Conservation (phyloP, 768 basidiomycete genomes). For the Cystofilobasidium ferigula region DNA sequence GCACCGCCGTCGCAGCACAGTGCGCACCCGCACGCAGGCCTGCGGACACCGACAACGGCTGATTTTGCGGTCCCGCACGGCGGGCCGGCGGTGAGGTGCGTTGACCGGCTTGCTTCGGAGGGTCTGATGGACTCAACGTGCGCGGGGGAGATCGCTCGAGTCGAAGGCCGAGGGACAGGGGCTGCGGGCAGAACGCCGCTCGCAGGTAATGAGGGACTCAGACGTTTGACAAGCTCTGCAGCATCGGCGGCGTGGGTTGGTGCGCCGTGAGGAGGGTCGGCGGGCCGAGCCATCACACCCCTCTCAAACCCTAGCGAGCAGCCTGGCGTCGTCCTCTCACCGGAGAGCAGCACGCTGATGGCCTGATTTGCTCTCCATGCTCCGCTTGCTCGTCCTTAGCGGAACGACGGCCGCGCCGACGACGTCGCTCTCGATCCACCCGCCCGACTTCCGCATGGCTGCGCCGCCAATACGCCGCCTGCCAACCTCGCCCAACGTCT, state of each 20-base stretch:
- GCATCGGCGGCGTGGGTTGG: too few species aligned
- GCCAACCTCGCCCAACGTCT: slow-evolving; percentile 13
- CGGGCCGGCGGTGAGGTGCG: slow-evolving; percentile 17
- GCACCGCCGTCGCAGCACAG: background rate
- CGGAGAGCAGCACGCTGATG: background rate
- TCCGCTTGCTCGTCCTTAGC: background rate
- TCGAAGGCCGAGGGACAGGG: too few species aligned
- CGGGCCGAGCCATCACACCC: too few species aligned
- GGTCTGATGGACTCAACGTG: too few species aligned
- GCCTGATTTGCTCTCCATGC: too few species aligned
- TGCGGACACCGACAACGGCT: slow-evolving; percentile 15
- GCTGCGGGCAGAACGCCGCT: too few species aligned
- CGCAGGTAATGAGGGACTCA: too few species aligned
- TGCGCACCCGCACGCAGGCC: background rate
- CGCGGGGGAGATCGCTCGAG: too few species aligned
- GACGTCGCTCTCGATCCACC: slow-evolving; percentile 64
- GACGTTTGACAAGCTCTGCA: too few species aligned
- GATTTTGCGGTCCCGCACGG: slow-evolving; percentile 19
- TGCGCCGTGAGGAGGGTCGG: too few species aligned
- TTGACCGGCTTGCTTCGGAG: background rate
- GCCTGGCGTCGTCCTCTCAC: too few species aligned
- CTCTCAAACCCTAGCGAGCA: too few species aligned
- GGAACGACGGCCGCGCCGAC: slow-evolving; percentile 43
- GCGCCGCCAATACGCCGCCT: slow-evolving; percentile 21
- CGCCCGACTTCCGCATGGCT: slow-evolving; percentile 63